phyloP scores from a whole-genome alignment of 2,329 filamentous ascomycete species.

The Uncinocarpus reesii region DNA sequence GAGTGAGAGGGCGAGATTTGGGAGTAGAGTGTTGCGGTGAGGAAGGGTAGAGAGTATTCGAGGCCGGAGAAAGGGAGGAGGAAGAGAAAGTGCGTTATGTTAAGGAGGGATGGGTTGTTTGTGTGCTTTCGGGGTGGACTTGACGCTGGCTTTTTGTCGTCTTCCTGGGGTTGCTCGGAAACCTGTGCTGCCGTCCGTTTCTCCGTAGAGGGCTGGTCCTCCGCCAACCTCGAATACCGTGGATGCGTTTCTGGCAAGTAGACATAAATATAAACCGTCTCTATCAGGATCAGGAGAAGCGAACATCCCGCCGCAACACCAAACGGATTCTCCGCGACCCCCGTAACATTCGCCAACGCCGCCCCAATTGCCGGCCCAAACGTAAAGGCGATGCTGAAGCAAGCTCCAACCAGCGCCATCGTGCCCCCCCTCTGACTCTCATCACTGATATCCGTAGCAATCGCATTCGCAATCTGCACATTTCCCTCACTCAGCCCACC shows the following conservation, averaged over 20 bases:
- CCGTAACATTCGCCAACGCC: slow-evolving; percentile 65
- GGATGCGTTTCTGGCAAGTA: slow-evolving; percentile 69
- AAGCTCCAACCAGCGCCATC: slow-evolving; percentile 92
- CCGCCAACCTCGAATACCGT: slow-evolving; percentile 46
- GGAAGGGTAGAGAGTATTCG: slow-evolving; percentile 94
- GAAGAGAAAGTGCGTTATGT: slow-evolving; percentile 78
- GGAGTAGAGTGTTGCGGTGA: slow-evolving; percentile 88
- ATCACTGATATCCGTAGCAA: slow-evolving; percentile 91
- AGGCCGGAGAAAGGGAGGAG: slow-evolving; percentile 96
- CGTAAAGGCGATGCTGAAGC: slow-evolving; percentile 95
- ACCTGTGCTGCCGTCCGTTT: background rate
- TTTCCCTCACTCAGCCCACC: slow-evolving; percentile 94
- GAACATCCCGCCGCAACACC: slow-evolving; percentile 85
- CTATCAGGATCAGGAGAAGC: slow-evolving; percentile 68
- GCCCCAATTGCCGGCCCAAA: slow-evolving; percentile 90
- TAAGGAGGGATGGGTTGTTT: slow-evolving; percentile 74
- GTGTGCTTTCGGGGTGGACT: slow-evolving; percentile 44
- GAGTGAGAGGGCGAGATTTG: slow-evolving; percentile 42
- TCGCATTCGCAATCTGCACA: slow-evolving; percentile 88
- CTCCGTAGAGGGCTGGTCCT: slow-evolving; percentile 13
- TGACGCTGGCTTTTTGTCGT: slow-evolving; percentile 1
- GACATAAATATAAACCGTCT: slow-evolving; percentile 79
- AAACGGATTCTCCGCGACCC: slow-evolving; percentile 81
- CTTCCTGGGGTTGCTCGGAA: slow-evolving; percentile 10
- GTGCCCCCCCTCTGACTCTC: slow-evolving; percentile 74